phyloP scores from a whole-genome alignment of 805 yeast genomes.

The Suhomyces kilbournensis region DNA sequence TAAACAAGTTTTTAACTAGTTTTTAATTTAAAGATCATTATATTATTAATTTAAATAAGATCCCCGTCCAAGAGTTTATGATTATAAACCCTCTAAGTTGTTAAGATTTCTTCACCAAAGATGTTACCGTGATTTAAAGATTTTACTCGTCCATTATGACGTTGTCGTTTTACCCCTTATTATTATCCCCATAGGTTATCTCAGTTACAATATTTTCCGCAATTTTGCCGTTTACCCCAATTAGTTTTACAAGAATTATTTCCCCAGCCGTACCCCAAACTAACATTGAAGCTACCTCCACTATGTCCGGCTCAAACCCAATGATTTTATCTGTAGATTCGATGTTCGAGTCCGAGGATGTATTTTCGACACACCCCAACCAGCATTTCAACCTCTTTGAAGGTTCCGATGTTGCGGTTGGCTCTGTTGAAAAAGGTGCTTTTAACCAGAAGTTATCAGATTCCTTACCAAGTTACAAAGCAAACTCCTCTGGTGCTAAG shows the following conservation, averaged over 20 bases:
- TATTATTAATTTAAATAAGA: slow-evolving; percentile 11
- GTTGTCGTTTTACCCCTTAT: slow-evolving; percentile 18
- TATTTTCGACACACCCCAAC: slow-evolving; percentile 17
- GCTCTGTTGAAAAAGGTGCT: slow-evolving; percentile 3
- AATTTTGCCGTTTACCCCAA: background rate
- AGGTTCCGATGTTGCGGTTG: slow-evolving; percentile 1
- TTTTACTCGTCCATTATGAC: slow-evolving; percentile 29
- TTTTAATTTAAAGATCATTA: slow-evolving; percentile 16
- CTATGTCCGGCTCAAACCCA: slow-evolving; percentile 25
- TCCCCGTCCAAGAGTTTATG: slow-evolving; percentile 7
- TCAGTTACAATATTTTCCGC: background rate
- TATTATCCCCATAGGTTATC: slow-evolving; percentile 4
- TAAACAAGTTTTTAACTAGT: slow-evolving; percentile 25
- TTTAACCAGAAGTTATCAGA: slow-evolving; percentile 3
- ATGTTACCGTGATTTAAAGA: slow-evolving; percentile 32
- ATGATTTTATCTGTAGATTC: slow-evolving; percentile 23
- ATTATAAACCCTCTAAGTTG: slow-evolving; percentile 17
- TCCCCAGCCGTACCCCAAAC: background rate
- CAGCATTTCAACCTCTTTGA: slow-evolving; percentile 7
- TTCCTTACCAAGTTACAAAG: slow-evolving; percentile 4
- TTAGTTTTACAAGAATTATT: background rate
- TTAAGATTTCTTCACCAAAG: slow-evolving; percentile 18
- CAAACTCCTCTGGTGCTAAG: background rate
- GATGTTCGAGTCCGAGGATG: slow-evolving; percentile 23
- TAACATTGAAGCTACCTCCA: background rate